These are phyloP conservation scores for Stephanocyclus meneghinianus DNA, from an alignment of 352 stramenopile species.

Conservation along the genomic window DNA sequence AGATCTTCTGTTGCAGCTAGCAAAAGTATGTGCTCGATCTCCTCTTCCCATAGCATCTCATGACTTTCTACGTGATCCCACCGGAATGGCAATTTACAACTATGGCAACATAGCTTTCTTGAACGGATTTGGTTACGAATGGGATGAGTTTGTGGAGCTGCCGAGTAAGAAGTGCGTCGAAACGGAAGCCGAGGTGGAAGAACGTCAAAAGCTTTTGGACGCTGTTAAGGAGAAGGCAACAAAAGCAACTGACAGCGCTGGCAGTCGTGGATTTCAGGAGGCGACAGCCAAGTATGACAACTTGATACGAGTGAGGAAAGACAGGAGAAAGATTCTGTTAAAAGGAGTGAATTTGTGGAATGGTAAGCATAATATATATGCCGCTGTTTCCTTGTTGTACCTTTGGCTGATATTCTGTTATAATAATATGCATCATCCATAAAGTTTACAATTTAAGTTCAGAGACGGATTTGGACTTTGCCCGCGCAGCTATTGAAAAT, in stretches of 20 bases:
- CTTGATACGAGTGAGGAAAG: slow-evolving; percentile 41
- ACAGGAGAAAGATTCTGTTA: slow-evolving; percentile 43
- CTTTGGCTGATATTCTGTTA: not conserved
- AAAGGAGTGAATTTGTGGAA: slow-evolving; percentile 53
- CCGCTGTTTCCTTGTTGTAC: too few relatives aligned
- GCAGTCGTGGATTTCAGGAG: slow-evolving; percentile 5
- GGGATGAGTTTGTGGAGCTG: slow-evolving; percentile 45
- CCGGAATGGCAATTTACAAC: slow-evolving; percentile 40
- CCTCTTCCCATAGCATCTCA: slow-evolving; percentile 48
- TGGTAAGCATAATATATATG: slow-evolving; percentile 6
- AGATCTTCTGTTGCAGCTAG: slow-evolving; percentile 16
- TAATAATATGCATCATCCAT: slow-evolving; percentile 5
- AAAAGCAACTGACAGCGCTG: not conserved
- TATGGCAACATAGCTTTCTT: slow-evolving; percentile 53
- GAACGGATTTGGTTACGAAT: slow-evolving; percentile 44
- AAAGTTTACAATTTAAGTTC: slow-evolving; percentile 10
- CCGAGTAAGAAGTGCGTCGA: slow-evolving; percentile 44
- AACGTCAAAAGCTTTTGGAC: slow-evolving; percentile 47
- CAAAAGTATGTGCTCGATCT: slow-evolving; percentile 20
- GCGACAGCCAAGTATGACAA: slow-evolving; percentile 29
- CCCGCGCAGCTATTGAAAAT: slow-evolving; percentile 21
- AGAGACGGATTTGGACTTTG: not conserved
- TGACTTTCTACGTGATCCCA: slow-evolving; percentile 48
- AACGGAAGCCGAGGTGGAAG: slow-evolving; percentile 32
- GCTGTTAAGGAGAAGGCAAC: slow-evolving; percentile 18